Evolutionary conservation across 2,329 filamentous ascomycete genomes (phyloP).

Genomic region (Alternaria brassicicola): DNA sequence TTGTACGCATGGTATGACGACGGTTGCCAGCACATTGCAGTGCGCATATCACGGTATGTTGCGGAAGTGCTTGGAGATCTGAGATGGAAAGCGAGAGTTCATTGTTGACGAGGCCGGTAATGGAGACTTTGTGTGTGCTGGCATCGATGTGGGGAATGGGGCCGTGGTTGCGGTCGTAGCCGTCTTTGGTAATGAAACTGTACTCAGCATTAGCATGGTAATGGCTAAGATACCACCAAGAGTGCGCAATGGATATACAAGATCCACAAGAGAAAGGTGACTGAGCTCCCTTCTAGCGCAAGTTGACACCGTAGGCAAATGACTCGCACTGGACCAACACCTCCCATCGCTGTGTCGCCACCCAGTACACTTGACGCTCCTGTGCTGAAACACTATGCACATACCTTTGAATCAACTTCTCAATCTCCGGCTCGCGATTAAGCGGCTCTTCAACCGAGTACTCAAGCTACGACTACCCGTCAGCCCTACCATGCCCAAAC

Average conservation of each 20-base stretch:
- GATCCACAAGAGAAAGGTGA: background rate
- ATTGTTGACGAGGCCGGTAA: constrained; percentile 58
- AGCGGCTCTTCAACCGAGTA: constrained; percentile 55
- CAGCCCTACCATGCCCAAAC: constrained; percentile 4
- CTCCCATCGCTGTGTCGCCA: background rate
- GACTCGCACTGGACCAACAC: background rate
- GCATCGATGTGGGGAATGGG: constrained; percentile 57
- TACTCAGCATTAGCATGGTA: background rate
- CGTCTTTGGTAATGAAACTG: constrained; percentile 57
- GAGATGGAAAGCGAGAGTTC: constrained; percentile 54
- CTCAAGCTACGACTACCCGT: constrained; percentile 43
- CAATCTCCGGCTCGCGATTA: constrained; percentile 56
- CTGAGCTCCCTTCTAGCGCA: background rate
- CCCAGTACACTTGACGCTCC: too few relatives aligned
- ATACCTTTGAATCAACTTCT: constrained; percentile 55
- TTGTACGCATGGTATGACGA: constrained; percentile 65
- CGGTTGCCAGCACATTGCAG: constrained; percentile 67
- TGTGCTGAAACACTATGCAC: background rate
- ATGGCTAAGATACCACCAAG: background rate
- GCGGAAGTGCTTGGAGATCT: constrained; percentile 57
- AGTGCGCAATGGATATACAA: background rate
- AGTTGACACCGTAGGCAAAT: background rate
- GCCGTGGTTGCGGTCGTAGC: constrained; percentile 65
- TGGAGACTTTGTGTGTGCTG: constrained; percentile 50
- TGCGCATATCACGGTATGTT: constrained; percentile 62